Evolutionary conservation across 352 stramenopile genomes (phyloP), one percentile per base, ranked within the genome.

Genomic region (Pseudoperonospora humuli): DNA sequence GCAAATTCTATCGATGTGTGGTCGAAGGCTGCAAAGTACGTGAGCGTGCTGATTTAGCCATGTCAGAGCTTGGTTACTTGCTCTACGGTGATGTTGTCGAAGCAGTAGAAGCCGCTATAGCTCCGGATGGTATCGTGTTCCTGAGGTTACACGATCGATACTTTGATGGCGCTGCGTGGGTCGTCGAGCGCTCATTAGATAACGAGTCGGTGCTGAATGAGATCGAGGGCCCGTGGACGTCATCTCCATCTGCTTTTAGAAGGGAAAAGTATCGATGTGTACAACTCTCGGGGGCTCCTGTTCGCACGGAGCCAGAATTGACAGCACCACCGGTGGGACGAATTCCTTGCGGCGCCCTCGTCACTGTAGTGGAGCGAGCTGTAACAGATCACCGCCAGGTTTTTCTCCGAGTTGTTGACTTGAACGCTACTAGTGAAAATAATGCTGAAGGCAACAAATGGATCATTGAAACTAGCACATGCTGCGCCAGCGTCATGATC

Each of bases 11-110:
- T 19, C 57, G 75, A 3, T 88, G 76, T 45, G 76, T 86, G 2
- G 73, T 88, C 20, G 76, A 88, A 70, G 76, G 76, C 36, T 88
- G 76, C 45, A 88, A 88, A 39, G 76, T 66, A 17, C 74, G 76
- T 25, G 54, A 43, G 3, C 36, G 38, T 8, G 68, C 74, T 0
- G 68, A 88, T 39, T 38, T 88, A 28, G 42, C 50, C 32, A 69
- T 84, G 3, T 60, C 68, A 1, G 76, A 88, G 58, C 63, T 88
- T 29, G 76, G 76, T 5, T 88, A 85, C 44, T 56, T 88, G 39
- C 57, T 86, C 2, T 88, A 85, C 19, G 76, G 76, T 1, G 76
- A 88, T 39, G 76, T 88, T 10, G 60, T 86, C 7, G 70, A 88
- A 50, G 71, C 84, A n/a, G 57, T 85, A 13, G 61, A 78, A 44